These are phyloP conservation scores for Purshia tridentata DNA, from an alignment of 306 rosid genomes.

Conservation along the genomic window DNA sequence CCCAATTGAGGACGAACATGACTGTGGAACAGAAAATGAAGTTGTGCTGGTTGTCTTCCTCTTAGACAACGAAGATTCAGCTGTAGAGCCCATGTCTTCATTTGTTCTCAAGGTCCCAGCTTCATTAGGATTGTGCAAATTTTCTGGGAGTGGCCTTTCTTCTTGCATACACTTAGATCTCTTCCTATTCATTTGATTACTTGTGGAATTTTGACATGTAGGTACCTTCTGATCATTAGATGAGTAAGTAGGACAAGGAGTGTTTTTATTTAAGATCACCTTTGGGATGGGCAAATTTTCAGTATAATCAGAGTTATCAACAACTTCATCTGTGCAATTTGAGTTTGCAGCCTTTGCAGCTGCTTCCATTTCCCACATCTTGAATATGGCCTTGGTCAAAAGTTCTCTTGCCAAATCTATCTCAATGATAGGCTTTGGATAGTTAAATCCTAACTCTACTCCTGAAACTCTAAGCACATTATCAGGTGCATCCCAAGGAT, in stretches of 20 bases:
- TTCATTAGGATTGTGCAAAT: constrained; percentile 22
- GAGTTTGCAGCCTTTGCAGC: constrained; percentile 45
- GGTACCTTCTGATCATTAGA: constrained; percentile 95
- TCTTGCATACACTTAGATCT: constrained; percentile 49
- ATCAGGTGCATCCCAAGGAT: constrained; percentile 91
- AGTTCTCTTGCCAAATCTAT: constrained; percentile 73
- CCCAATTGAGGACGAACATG: constrained; percentile 45
- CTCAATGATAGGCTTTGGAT: constrained; percentile 74
- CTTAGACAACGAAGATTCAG: constrained; percentile 73
- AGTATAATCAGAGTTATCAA: constrained; percentile 48
- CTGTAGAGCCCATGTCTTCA: constrained; percentile 71
- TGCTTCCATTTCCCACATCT: constrained; percentile 83
- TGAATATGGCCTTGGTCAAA: constrained; percentile 72
- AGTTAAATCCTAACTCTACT: constrained; percentile 81
- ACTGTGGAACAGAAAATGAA: constrained; percentile 79
- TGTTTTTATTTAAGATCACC: constrained; percentile 35
- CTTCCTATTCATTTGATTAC: constrained; percentile 39
- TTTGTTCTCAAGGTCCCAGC: constrained; percentile 41
- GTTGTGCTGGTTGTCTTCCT: constrained; percentile 56
- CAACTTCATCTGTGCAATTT: constrained; percentile 59
- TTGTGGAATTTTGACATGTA: constrained; percentile 43
- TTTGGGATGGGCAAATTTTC: constrained; percentile 46
- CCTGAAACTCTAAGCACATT: constrained; percentile 73
- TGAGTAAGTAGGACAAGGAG: constrained; percentile 59
- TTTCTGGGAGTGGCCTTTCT: constrained; percentile 30